Conservation (phyloP, 176 grass and related monocot species). For the Oryza nivara region DNA sequence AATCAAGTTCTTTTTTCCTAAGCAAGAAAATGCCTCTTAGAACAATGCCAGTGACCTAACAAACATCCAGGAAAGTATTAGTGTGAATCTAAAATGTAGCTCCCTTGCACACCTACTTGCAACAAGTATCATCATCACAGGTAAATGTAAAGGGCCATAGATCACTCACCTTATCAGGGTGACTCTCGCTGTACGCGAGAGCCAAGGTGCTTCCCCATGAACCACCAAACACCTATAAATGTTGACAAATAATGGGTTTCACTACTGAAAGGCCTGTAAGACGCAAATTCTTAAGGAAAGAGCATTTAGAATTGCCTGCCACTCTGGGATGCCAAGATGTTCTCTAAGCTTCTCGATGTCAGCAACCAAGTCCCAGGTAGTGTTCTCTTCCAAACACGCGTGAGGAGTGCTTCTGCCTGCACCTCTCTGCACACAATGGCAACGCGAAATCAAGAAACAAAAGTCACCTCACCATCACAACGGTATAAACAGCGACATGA, state of each 20-base stretch:
- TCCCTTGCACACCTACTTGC: background rate
- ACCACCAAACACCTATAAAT: slow-evolving; percentile 86
- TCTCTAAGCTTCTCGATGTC: slow-evolving; percentile 93
- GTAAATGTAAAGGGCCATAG: background rate
- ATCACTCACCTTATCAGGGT: slow-evolving; percentile 73
- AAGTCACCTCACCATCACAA: background rate
- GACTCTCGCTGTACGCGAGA: slow-evolving; percentile 80
- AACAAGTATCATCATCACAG: background rate
- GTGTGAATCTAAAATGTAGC: background rate
- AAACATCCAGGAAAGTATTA: slow-evolving; percentile 28
- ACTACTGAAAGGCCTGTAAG: background rate
- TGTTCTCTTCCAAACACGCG: slow-evolving; percentile 90
- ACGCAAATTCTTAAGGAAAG: background rate
- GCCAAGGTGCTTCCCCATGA: slow-evolving; percentile 98
- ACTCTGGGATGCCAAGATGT: slow-evolving; percentile 85
- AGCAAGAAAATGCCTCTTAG: slow-evolving; percentile 92
- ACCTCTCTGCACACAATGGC: slow-evolving; percentile 59
- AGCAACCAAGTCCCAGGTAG: slow-evolving; percentile 91
- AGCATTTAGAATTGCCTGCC: slow-evolving; percentile 57
- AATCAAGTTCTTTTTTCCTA: slow-evolving; percentile 92
- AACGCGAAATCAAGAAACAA: background rate
- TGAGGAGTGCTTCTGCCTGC: slow-evolving; percentile 85
- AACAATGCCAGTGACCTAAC: slow-evolving; percentile 88
- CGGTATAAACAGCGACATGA: background rate
- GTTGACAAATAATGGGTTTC: background rate